Evolutionary conservation across 495 filamentous ascomycete genomes (phyloP).

Genomic region (Astrocystis sublimbata): DNA sequence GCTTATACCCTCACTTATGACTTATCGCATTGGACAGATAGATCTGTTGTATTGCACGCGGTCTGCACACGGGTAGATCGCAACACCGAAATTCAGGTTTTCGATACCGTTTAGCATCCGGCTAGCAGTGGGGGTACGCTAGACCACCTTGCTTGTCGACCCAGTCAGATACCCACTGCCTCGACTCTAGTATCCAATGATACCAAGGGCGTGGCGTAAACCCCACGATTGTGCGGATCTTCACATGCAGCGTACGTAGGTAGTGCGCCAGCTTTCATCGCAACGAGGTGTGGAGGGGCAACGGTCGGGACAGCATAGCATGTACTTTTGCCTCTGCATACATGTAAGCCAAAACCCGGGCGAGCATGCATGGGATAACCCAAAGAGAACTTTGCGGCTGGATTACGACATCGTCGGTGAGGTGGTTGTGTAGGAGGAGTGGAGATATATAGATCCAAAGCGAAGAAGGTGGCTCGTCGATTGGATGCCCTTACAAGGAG

Average conservation of each 20-base stretch:
- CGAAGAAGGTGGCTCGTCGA: not conserved
- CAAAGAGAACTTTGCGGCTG: slow-evolving; percentile 2
- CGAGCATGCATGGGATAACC: not conserved
- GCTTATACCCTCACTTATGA: not conserved
- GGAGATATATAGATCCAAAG: not conserved
- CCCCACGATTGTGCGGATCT: slow-evolving; percentile 1
- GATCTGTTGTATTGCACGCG: not conserved
- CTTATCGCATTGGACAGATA: not conserved
- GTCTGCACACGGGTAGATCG: not conserved
- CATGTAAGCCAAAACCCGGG: no score
- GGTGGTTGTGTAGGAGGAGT: slow-evolving; percentile 5
- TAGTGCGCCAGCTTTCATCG: no score
- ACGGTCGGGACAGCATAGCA: no score
- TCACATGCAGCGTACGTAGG: not conserved
- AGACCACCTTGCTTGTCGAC: not conserved
- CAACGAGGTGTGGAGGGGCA: no score
- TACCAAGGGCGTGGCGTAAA: not conserved
- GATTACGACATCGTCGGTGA: slow-evolving; percentile 1
- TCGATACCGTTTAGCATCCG: not conserved
- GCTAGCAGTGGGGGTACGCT: slow-evolving; percentile 3
- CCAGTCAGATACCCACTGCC: no score
- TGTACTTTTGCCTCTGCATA: no score
- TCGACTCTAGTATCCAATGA: slow-evolving; percentile 2
- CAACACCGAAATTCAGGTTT: not conserved
- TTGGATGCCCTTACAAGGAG: not conserved